Evolutionary conservation across 2,329 filamentous ascomycete species (phyloP).

Genomic region (Colletotrichum musicola): DNA sequence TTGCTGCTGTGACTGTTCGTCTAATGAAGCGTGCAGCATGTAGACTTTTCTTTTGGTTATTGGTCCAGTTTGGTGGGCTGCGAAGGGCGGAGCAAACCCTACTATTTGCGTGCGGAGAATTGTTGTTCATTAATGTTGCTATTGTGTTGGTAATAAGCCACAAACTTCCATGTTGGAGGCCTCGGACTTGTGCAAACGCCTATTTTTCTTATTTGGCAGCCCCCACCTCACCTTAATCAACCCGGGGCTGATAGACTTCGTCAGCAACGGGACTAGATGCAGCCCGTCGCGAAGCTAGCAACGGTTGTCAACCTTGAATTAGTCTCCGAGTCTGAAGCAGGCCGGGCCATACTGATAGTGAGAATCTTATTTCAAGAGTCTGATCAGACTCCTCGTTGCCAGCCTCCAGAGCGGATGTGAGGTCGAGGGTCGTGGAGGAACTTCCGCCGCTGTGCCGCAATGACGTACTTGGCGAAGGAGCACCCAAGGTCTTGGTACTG

Average conservation of each 20-base stretch:
- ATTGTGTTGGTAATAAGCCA: too few relatives aligned
- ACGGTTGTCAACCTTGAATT: not conserved
- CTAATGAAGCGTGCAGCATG: not conserved
- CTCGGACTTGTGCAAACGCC: not conserved
- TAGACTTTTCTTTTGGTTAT: not conserved
- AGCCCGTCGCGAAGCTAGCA: not conserved
- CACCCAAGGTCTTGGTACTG: conserved; percentile 21
- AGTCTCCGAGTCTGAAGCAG: not conserved
- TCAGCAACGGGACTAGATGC: not conserved
- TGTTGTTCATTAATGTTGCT: too few relatives aligned
- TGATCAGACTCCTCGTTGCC: not conserved
- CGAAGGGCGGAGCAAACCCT: not conserved
- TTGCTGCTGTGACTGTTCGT: not conserved
- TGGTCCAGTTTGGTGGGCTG: not conserved
- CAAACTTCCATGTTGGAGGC: not conserved
- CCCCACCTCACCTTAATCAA: not conserved
- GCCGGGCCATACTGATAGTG: not conserved
- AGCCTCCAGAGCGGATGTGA: too few relatives aligned
- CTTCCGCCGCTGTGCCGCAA: conserved; percentile 22
- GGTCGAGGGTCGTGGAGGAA: not conserved
- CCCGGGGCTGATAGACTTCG: too few relatives aligned
- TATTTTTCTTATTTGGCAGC: too few relatives aligned
- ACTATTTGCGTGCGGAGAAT: too few relatives aligned
- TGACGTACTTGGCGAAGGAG: conserved; percentile 32
- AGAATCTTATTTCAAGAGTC: not conserved